These are phyloP conservation scores for Globisporangium splendens DNA, from an alignment of 352 stramenopile species.

Conservation along the genomic window DNA sequence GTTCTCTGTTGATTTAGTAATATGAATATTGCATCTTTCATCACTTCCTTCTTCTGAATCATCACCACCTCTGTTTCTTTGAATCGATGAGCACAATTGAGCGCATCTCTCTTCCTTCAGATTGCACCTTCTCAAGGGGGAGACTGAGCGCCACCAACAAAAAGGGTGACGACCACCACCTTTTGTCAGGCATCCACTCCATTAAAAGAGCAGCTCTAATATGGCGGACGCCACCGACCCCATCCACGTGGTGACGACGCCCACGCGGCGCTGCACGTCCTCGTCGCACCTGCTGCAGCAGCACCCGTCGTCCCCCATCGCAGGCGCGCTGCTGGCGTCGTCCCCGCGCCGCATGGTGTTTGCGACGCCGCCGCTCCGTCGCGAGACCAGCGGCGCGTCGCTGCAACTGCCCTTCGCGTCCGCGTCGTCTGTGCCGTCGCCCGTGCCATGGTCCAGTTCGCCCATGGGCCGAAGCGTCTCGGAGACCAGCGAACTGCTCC, in stretches of 20 bases:
- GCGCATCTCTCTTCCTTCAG: too few species aligned
- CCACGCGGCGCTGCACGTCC: not conserved
- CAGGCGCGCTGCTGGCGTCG: constrained; percentile 14
- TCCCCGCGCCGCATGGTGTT: constrained; percentile 46
- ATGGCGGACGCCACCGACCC: constrained; percentile 2
- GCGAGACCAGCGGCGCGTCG: constrained; percentile 43
- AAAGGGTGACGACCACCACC: not conserved
- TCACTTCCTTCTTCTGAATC: too few species aligned
- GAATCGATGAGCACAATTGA: too few species aligned
- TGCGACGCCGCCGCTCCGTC: constrained; percentile 60
- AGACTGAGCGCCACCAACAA: too few species aligned
- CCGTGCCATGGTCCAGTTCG: constrained; percentile 8
- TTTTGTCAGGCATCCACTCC: not conserved
- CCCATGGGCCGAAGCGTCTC: constrained; percentile 3
- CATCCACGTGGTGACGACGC: constrained; percentile 4
- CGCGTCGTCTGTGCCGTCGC: constrained; percentile 14
- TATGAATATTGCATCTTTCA: too few species aligned
- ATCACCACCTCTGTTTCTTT: too few species aligned
- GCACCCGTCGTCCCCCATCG: constrained; percentile 12
- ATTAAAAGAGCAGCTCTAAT: not conserved
- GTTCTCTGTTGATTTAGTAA: too few species aligned
- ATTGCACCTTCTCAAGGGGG: too few species aligned
- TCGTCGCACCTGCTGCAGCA: constrained; percentile 9
- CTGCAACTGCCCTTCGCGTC: constrained; percentile 40
- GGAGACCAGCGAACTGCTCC: constrained; percentile 28